phyloP scores from a whole-genome alignment of 192 early-diverging fungal species.

The Entomortierella lignicola region DNA sequence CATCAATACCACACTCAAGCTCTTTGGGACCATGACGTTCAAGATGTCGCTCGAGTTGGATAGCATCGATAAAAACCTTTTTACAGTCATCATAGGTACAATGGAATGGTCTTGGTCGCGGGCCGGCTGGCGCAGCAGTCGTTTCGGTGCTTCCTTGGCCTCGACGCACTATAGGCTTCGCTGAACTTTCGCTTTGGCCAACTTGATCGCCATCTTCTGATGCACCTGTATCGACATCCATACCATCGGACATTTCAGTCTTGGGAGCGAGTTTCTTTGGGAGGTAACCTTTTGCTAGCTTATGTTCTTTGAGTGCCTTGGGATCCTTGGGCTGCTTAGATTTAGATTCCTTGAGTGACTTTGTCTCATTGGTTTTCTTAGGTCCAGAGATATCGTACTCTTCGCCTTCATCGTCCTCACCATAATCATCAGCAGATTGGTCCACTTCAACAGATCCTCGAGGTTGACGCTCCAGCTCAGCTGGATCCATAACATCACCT shows the following conservation, averaged over 20 bases:
- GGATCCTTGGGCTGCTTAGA: constrained; percentile 8
- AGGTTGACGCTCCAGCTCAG: constrained; percentile 18
- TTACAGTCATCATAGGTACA: constrained; percentile 52
- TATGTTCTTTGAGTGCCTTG: constrained; percentile 14
- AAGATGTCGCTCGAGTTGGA: constrained; percentile 46
- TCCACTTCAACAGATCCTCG: constrained; percentile 24
- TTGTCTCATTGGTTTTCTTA: constrained; percentile 15
- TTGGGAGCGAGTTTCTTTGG: constrained; percentile 22
- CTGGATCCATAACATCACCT: constrained; percentile 47
- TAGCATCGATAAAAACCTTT: constrained; percentile 50
- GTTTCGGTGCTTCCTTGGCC: neutral
- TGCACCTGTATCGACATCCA: neutral
- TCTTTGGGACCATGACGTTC: constrained; percentile 52
- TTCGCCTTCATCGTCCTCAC: constrained; percentile 19
- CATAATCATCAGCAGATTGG: constrained; percentile 16
- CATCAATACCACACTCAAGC: constrained; percentile 53
- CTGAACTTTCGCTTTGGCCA: neutral
- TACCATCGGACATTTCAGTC: neutral
- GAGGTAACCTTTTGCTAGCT: constrained; percentile 9
- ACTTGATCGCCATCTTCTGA: constrained; percentile 3
- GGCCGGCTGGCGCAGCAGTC: constrained; percentile 1
- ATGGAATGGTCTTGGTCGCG: constrained; percentile 40
- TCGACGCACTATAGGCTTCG: neutral
- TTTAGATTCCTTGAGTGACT: neutral
- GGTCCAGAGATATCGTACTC: constrained; percentile 16